These are phyloP conservation scores for Ustilago tritici DNA, from an alignment of 1,284 basidiomycete genomes.

Conservation along the genomic window DNA sequence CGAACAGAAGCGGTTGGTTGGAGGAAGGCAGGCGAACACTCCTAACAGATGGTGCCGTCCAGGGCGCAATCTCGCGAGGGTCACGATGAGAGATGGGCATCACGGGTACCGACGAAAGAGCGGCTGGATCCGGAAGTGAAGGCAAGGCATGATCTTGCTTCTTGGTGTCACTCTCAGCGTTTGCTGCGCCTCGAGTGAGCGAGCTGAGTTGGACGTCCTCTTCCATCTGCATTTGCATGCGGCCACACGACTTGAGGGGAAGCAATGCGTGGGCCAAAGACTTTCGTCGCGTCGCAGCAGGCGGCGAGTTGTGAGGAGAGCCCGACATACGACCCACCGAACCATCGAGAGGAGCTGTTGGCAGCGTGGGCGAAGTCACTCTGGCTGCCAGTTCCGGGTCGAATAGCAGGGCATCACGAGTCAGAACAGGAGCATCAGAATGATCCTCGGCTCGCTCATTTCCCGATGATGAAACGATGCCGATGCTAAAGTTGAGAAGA, in stretches of 20 bases:
- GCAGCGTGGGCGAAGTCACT: conserved; percentile 12
- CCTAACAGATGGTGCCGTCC: conserved; percentile 15
- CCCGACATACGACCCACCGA: conserved; percentile 1
- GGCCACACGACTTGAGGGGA: conserved; percentile 22
- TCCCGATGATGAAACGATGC: conserved; percentile 25
- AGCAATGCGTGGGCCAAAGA: conserved; percentile 21
- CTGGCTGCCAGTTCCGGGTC: conserved; percentile 42
- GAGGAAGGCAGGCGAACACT: conserved; percentile 12
- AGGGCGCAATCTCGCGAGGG: conserved; percentile 33
- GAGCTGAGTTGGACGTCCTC: conserved; percentile 9
- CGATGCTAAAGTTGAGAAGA: conserved; percentile 41
- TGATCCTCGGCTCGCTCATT: conserved; percentile 24
- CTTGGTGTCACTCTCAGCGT: conserved; percentile 11
- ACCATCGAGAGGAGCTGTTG: neutral
- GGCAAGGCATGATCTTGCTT: conserved; percentile 13
- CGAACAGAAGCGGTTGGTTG: conserved; percentile 26
- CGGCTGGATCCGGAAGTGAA: conserved; percentile 9
- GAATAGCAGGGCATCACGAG: conserved; percentile 46
- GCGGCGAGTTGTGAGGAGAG: conserved; percentile 21
- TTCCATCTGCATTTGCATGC: conserved; percentile 22
- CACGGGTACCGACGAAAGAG: neutral
- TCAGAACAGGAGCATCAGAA: conserved; percentile 25
- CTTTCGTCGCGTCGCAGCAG: conserved; percentile 17
- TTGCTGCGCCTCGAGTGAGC: conserved; percentile 6
- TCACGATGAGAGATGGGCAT: conserved; percentile 12